Conservation (phyloP, 2,329 filamentous ascomycete species). For the Diaporthe australafricana region DNA sequence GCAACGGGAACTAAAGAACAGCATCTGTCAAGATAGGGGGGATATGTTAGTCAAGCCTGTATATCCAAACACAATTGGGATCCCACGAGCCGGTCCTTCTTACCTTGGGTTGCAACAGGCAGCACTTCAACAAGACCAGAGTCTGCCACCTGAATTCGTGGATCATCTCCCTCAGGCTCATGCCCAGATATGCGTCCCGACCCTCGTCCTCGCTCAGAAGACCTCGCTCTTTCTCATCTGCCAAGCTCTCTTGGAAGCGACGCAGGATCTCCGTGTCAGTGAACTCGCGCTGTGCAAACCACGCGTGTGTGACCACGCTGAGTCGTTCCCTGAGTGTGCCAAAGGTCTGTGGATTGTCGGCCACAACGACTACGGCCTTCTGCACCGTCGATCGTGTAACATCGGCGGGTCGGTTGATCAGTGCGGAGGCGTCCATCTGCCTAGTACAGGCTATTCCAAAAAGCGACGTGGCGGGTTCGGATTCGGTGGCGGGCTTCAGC, state of each 20-base stretch:
- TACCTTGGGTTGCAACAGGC: slow-evolving; percentile 94
- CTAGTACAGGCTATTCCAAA: slow-evolving; percentile 97
- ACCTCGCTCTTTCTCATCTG: slow-evolving; percentile 71
- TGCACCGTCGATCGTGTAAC: slow-evolving; percentile 98
- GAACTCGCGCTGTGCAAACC: slow-evolving; percentile 96
- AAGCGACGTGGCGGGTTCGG: slow-evolving; percentile 77
- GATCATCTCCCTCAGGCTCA: slow-evolving; percentile 89
- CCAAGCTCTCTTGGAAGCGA: slow-evolving; percentile 90
- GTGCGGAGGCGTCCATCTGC: slow-evolving; percentile 83
- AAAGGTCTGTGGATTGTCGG: slow-evolving; percentile 89
- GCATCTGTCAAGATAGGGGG: slow-evolving; percentile 72
- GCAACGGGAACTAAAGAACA: slow-evolving; percentile 97
- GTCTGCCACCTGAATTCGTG: slow-evolving; percentile 97
- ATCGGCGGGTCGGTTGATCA: slow-evolving; percentile 84
- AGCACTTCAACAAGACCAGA: slow-evolving; percentile 91
- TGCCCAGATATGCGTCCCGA: slow-evolving; percentile 87
- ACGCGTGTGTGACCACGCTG: slow-evolving; percentile 90
- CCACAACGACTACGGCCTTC: slow-evolving; percentile 96
- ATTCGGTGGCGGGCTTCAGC: slow-evolving; percentile 68
- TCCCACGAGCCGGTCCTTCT: slow-evolving; percentile 4
- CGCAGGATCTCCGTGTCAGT: slow-evolving; percentile 89
- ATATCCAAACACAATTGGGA: no score
- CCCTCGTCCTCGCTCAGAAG: slow-evolving; percentile 74
- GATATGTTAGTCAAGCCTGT: not conserved
- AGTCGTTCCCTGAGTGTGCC: slow-evolving; percentile 91